Evolutionary conservation across 352 stramenopile species (phyloP).

Genomic region (Pythium dissimile): DNA sequence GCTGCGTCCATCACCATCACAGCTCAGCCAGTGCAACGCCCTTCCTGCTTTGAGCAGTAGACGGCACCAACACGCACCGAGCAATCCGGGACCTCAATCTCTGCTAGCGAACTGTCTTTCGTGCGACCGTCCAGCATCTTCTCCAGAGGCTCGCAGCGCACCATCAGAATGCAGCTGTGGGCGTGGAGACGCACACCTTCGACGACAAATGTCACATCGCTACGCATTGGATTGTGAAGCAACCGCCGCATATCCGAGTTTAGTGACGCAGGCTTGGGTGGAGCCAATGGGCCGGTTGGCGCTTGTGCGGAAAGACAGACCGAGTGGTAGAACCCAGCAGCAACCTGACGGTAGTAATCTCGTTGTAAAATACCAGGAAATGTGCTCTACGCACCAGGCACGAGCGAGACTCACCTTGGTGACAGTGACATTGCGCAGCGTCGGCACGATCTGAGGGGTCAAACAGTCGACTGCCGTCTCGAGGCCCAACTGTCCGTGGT

Average conservation of each 20-base stretch:
- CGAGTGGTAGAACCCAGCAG: constrained; percentile 92
- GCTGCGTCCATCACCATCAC: constrained; percentile 29
- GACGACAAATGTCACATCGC: constrained; percentile 83
- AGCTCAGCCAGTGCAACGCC: neutral
- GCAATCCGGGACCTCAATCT: constrained; percentile 75
- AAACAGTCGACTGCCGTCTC: constrained; percentile 69
- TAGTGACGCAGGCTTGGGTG: constrained; percentile 31
- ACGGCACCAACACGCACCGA: constrained; percentile 35
- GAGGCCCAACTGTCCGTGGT: constrained; percentile 90
- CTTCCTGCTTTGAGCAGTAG: neutral
- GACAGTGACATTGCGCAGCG: constrained; percentile 50
- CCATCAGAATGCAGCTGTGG: constrained; percentile 86
- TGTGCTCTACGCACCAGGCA: neutral
- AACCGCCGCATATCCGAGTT: constrained; percentile 72
- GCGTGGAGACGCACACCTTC: constrained; percentile 65
- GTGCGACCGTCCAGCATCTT: constrained; percentile 90
- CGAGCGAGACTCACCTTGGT: constrained; percentile 42
- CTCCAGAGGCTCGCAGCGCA: constrained; percentile 85
- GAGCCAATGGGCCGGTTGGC: neutral
- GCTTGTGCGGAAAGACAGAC: constrained; percentile 45
- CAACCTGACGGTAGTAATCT: too few relatives aligned
- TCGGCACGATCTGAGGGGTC: constrained; percentile 69
- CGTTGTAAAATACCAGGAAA: too few relatives aligned
- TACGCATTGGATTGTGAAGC: constrained; percentile 80
- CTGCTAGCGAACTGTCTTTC: constrained; percentile 59